Evolutionary conservation across 148 eudicot species (phyloP), one percentile per base, ranked within the genome.

Genomic region (Cornus suecica): DNA sequence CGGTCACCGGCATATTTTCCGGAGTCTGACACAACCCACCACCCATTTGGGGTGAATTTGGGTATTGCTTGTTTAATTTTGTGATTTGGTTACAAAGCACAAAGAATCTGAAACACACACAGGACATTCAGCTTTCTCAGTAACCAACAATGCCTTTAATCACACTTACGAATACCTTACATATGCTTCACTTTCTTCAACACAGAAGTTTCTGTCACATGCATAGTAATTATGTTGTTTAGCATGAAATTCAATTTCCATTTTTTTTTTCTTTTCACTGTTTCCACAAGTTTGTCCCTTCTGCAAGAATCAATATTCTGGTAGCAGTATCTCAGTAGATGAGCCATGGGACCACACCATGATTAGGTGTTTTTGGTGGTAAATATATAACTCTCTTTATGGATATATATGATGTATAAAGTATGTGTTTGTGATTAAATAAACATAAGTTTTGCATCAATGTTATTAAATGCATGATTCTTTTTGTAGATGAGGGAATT

Each of bases 71-170:
- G 28, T 23, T 9, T 28, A 7, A 3, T 15, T 31, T 10, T 13
- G 60, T 66, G 9, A 16, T 65, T 74, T 27, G 11, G 66, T 2
- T 60, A 31, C 68, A 26, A 70, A 78, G 74, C 74, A 70, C 68
- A 60, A 74, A 69, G 42, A 37, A 23, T 27, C 69, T 65, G 56
- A 68, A 34, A 66, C 70, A 66, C 64, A 42, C 14, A 63, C 77
- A 68, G 76, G 68, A 64, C 41, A 24, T 15, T 48, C 82, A 72
- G 77, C 82, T 81, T 84, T 81, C 75, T 81, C 87, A 81, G 74
- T 45, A 64, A 27, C 82, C 87, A 77, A 78, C 48, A 73, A 45
- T 37, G 68, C 9, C 76, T 73, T 73, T 63, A 54, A 63, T 31
- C 32, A 52, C 51, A 27, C 65, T 68, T 65, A 18, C 5, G 42